phyloP scores from a whole-genome alignment of 768 basidiomycete species.

The Mycena crocata region DNA sequence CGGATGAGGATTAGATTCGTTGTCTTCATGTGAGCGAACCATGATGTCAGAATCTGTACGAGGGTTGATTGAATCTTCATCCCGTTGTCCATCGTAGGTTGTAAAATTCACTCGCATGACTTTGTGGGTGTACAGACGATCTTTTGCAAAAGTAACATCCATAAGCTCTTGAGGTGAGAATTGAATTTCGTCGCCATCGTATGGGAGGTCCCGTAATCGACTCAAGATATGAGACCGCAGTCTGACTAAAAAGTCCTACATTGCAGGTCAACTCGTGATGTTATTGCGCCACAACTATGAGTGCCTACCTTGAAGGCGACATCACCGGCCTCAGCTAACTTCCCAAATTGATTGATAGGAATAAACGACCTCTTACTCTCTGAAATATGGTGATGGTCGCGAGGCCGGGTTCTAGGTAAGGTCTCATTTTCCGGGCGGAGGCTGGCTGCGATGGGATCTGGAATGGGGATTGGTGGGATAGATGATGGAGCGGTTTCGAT shows the following conservation, averaged over 20 bases:
- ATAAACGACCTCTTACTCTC: conserved; percentile 20
- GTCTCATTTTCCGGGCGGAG: conserved; percentile 17
- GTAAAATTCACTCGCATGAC: conserved; percentile 48
- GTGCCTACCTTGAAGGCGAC: conserved; percentile 40
- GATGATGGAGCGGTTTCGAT: no score
- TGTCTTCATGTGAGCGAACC: conserved; percentile 36
- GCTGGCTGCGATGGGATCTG: neutral
- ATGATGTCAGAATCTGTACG: conserved; percentile 48
- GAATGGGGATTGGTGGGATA: no score
- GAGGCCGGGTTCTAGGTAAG: conserved; percentile 27
- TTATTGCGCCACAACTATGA: no score
- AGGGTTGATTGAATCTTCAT: conserved; percentile 45
- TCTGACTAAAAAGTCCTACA: neutral
- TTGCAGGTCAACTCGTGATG: neutral
- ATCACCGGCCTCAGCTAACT: conserved; percentile 29
- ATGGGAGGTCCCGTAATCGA: neutral
- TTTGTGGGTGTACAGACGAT: conserved; percentile 38
- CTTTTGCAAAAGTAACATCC: conserved; percentile 35
- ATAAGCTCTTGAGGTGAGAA: conserved; percentile 21
- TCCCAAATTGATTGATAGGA: neutral
- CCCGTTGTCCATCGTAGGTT: conserved; percentile 45
- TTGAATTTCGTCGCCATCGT: conserved; percentile 35
- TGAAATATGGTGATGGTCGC: conserved; percentile 39
- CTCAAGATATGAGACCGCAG: conserved; percentile 2
- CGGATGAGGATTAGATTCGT: conserved; percentile 30